Base-by-base conservation (phyloP, 768 basidiomycete genomes). In the Leccinum boreale region DNA sequence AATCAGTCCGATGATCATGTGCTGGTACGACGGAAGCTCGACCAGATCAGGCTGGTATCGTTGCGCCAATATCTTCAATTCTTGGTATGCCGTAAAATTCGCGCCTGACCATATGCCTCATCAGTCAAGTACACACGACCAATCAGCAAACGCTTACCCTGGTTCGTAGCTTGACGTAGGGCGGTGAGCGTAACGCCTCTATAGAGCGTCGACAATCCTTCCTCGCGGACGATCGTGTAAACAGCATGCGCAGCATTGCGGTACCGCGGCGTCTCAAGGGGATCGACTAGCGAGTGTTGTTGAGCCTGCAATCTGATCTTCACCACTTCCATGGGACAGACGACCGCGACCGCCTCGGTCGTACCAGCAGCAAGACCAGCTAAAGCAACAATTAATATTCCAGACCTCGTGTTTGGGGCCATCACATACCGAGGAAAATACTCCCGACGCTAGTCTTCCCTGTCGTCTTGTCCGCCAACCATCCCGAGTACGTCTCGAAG, bases 261-360 rank as follows among this genome's bases (percentile, higher is more conserved):
- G 74, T 99, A 99, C 72, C 90, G 83, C 4, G 97, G 97, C 15
- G 84, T 79, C 68, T 99, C 97, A 53, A 96, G 75, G 35, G 97
- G 97, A 73, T 99, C 97, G 7, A 94, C 92, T 50, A 99, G 80
- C 21, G 96, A 98, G 73, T 98, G 97, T 68, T 91, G 89, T 69
- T 99, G 97, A 3, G 97, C 96, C 74, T 99, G 97, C 66, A 99
- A 77, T 26, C 97, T 85, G 69, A 99, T 98, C 80, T 98, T 98
- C 70, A 99, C 92, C 19, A 98, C 97, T 71, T 99, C 97, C 97
- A 99, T 98, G 0, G 97, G 97, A 47, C 91, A 96, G 11, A 99
- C 97, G 47, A 99, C 93, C 15, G 85, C 79, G 17, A 99, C 84
- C 2, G 95, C 97, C 74, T 98, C 97, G 1, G 94, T 91, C n/a